phyloP scores from a whole-genome alignment of 2,329 filamentous ascomycete genomes.

The Furcasterigmium sp. region DNA sequence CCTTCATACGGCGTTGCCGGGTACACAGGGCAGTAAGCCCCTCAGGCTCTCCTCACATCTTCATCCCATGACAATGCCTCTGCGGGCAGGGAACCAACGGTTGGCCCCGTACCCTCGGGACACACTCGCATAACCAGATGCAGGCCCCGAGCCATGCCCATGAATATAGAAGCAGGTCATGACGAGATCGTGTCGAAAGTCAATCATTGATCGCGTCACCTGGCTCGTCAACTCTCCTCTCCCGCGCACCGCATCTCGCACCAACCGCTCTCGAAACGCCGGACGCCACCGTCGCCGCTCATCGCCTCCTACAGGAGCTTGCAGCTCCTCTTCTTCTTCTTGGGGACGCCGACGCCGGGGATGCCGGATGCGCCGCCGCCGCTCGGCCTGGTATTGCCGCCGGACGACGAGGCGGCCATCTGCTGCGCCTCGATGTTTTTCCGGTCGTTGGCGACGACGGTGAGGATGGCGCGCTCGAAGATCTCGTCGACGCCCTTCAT shows the following conservation, averaged over 20 bases:
- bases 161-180: slow-evolving; percentile 21
- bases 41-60: too few relatives aligned
- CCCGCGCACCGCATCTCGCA: slow-evolving; percentile 3
- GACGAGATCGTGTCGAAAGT: slow-evolving; percentile 22
- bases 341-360: slow-evolving; percentile 51
- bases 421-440: slow-evolving; percentile 53
- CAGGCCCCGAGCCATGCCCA: slow-evolving; percentile 1
- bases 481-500: slow-evolving; percentile 95
- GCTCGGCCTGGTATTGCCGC: slow-evolving; percentile 18
- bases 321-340: slow-evolving; percentile 81
- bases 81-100: too few relatives aligned
- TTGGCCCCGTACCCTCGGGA: too few relatives aligned
- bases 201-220: slow-evolving; percentile 12
- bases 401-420: slow-evolving; percentile 28
- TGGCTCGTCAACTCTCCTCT: slow-evolving; percentile 6
- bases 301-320: slow-evolving; percentile 59
- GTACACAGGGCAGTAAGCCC: too few relatives aligned
- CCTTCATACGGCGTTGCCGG: too few relatives aligned
- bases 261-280: background rate
- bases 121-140: slow-evolving; percentile 1
- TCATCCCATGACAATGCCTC: too few relatives aligned
- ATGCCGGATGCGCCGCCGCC: slow-evolving; percentile 25
- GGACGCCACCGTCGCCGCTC: background rate
- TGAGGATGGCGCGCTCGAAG: slow-evolving; percentile 86
- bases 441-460: slow-evolving; percentile 76